Evolutionary conservation across 1,284 basidiomycete genomes (phyloP).

Genomic region (Austropuccinia psidii): DNA sequence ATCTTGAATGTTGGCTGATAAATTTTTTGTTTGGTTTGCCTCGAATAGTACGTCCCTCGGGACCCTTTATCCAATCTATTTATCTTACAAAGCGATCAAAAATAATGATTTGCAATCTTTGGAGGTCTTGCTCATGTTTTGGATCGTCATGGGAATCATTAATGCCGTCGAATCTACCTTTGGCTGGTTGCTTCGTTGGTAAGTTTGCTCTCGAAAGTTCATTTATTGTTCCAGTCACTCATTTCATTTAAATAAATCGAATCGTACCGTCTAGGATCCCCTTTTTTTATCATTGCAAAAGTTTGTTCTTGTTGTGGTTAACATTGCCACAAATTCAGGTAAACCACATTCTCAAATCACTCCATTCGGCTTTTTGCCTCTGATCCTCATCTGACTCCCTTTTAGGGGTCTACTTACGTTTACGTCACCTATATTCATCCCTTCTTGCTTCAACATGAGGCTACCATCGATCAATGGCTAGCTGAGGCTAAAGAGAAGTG

Average conservation of each 20-base stretch:
- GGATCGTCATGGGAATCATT: conserved; percentile 35
- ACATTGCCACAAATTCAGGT: conserved; percentile 36
- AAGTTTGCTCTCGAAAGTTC: background rate
- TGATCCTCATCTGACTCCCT: background rate
- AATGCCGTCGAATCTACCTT: conserved; percentile 23
- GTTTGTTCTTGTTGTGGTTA: conserved; percentile 30
- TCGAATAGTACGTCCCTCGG: conserved; percentile 19
- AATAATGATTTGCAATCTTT: conserved; percentile 34
- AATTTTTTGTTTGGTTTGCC: background rate
- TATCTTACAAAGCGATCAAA: conserved; percentile 37
- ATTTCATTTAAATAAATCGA: background rate
- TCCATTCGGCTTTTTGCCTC: background rate
- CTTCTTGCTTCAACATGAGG: conserved; percentile 32
- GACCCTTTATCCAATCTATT: conserved; percentile 35
- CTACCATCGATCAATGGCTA: conserved; percentile 25
- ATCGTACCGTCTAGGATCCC: conserved; percentile 10
- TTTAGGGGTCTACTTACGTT: conserved; percentile 33
- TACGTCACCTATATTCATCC: conserved; percentile 35
- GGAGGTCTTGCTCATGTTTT: conserved; percentile 35
- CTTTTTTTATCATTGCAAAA: conserved; percentile 32
- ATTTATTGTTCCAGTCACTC: background rate
- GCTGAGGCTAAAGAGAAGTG: conserved; percentile 30
- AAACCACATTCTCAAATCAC: background rate
- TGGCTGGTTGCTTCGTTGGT: conserved; percentile 35
- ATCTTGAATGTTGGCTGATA: background rate